These are phyloP conservation scores for Mycena olivaceomarginata DNA, from an alignment of 768 basidiomycete species.

Conservation along the genomic window DNA sequence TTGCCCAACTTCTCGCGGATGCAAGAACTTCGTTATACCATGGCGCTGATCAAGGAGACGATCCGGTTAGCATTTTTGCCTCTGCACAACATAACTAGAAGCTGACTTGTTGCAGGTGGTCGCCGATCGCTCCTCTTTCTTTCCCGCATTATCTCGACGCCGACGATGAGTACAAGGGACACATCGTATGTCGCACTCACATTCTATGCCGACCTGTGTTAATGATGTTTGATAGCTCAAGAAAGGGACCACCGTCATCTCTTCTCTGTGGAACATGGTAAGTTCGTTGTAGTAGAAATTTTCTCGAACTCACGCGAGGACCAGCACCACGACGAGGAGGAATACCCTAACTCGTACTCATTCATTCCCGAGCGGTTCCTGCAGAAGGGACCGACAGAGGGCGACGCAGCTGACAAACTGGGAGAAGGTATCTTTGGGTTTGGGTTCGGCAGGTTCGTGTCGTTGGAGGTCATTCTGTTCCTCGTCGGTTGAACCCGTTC, in stretches of 20 bases:
- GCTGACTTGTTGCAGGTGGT: background rate
- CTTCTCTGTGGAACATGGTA: conserved; percentile 28
- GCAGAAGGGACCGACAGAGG: background rate
- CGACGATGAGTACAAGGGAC: conserved; percentile 8
- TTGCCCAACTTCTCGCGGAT: conserved; percentile 1
- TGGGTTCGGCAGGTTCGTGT: conserved; percentile 13
- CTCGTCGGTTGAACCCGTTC: background rate
- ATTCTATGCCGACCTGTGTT: too few species aligned
- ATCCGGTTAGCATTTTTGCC: background rate
- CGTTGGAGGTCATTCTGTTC: too few species aligned
- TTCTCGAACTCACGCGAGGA: background rate
- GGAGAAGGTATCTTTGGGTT: background rate
- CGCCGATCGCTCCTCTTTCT: background rate
- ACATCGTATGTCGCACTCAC: background rate
- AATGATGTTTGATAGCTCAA: background rate
- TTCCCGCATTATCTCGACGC: conserved; percentile 11
- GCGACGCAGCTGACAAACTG: background rate
- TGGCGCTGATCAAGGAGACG: conserved; percentile 22
- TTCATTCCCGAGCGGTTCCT: conserved; percentile 8
- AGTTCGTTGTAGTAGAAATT: background rate
- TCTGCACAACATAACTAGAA: too few species aligned
- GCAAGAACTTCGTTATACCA: conserved; percentile 7
- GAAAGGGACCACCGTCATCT: conserved; percentile 14
- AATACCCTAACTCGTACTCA: conserved; percentile 5
- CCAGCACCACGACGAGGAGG: conserved; percentile 22